A percentile compares a stretch with the other conserved stretches of the same genome.
Conservation (phyloP, 2,329 filamentous ascomycete species). For the Rhexocercosporidium sp. region DNA sequence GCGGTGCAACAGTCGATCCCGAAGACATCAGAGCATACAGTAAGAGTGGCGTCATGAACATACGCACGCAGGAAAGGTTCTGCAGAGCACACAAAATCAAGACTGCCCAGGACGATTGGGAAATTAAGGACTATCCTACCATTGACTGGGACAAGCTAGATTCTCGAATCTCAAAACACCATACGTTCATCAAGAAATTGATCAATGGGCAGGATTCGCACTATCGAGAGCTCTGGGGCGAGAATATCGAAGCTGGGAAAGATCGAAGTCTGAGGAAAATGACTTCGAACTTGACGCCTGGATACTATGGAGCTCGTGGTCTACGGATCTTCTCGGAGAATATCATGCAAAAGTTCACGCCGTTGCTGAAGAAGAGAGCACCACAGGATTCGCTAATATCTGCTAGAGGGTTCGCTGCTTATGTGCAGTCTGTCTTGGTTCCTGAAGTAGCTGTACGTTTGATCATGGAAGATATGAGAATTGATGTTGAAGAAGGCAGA, state of each 20-base stretch:
- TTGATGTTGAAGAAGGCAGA: constrained; percentile 48
- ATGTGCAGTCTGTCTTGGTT: constrained; percentile 77
- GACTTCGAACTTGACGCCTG: constrained; percentile 62
- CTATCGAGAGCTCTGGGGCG: constrained; percentile 62
- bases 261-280: constrained; percentile 65
- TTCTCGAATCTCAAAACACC: constrained; percentile 61
- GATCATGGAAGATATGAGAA: constrained; percentile 63
- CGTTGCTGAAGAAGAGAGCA: constrained; percentile 64
- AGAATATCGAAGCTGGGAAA: constrained; percentile 60
- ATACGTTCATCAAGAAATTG: constrained; percentile 60
- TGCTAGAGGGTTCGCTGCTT: constrained; percentile 68
- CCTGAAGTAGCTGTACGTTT: constrained; percentile 66
- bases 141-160: constrained; percentile 73
- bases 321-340: constrained; percentile 73
- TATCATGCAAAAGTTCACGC: constrained; percentile 65
- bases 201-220: constrained; percentile 61
- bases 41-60: constrained; percentile 58
- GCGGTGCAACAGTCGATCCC: constrained; percentile 62
- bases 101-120: constrained; percentile 51
- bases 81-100: constrained; percentile 66
- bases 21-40: constrained; percentile 59
- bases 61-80: constrained; percentile 65
- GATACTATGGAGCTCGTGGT: constrained; percentile 84
- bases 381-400: constrained; percentile 69
- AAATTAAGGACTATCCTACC: constrained; percentile 63